Percentiles rank a stretch among this genome's conserved stretches.
Evolutionary conservation across 1,139 yeast genomes (phyloP).

Genomic region (Hansenula lynferdii): DNA sequence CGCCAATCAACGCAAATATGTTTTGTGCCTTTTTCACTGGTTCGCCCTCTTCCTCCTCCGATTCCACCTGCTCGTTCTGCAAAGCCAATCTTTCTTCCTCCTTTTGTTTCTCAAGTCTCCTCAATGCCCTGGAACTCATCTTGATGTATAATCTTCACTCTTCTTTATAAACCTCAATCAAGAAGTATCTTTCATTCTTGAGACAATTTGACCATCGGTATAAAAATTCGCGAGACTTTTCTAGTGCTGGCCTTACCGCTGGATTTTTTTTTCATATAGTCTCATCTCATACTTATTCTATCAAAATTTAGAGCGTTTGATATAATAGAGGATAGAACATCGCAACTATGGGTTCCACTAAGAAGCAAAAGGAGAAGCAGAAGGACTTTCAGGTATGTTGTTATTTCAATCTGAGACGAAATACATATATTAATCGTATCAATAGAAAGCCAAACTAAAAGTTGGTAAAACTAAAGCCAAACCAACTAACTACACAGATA

Average conservation of each 20-base stretch:
- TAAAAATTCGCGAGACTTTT: background rate
- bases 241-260: background rate
- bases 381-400: constrained; percentile 55
- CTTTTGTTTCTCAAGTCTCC: constrained; percentile 42
- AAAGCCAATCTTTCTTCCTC: constrained; percentile 29
- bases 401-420: no score
- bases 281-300: background rate
- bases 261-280: background rate
- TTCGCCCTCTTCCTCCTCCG: constrained; percentile 28
- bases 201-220: no score
- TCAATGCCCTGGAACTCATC: constrained; percentile 70
- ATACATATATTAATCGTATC: no score
- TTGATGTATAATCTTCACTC: no score
- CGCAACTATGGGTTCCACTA: constrained; percentile 49
- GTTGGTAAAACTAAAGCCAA: constrained; percentile 81
- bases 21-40: constrained; percentile 17
- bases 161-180: no score
- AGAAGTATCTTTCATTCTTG: no score
- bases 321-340: background rate
- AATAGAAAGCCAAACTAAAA: constrained; percentile 66
- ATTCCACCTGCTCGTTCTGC: constrained; percentile 34
- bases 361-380: constrained; percentile 61
- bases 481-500: constrained; percentile 75
- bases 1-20: constrained; percentile 23
- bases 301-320: no score